Evolutionary conservation across 768 basidiomycete genomes (phyloP), one percentile per base, ranked within the genome.

Genomic region (Mycena indigotica): DNA sequence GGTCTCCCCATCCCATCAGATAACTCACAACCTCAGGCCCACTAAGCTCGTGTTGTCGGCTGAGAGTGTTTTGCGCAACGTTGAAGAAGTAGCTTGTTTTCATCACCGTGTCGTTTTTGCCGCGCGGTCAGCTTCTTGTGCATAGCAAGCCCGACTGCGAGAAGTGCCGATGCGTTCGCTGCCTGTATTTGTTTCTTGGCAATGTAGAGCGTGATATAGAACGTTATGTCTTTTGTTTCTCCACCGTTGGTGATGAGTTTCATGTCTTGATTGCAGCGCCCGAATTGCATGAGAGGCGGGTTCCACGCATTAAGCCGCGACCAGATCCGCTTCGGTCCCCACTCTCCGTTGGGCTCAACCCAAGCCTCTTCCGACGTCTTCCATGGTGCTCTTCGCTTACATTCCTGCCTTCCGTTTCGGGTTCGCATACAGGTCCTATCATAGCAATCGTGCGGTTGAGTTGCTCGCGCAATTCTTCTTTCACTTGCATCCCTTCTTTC

Each of bases 181-280:
- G 66, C 60, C 6, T 60, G 56, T 5, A 50, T 35, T 51, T 79
- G 76, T 38, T 76, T 77, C 59, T 82, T 82, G 0, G 72, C 67
- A 0, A 70, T 61, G 53, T 81, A 81, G 0, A 51, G 63, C 0
- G 74, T 72, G 0, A 75, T 66, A 45, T 83, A 83, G 49, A 63
- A 76, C 0, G 69, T 61, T 0, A 76, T 54, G 3, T 69, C 64
- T 25, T 64, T 67, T 0, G 75, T 78, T 2, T 75, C 74, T 0
- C 5, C 19, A 0, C 70, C 73, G 52, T 71, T 72, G 5, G 69
- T 65, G 0, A 81, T 53, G 0, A 80, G 50, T 52, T 81, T 79
- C 2, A 63, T 32, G 56, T 81, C 73, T 39, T 76, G 67, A 60
- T 81, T 82, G 55, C 65, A 67, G 0, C 67, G 51, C 0, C 67